Evolutionary conservation across 2,329 filamentous ascomycete genomes (phyloP).

Genomic region (Neofusicoccum sp.): DNA sequence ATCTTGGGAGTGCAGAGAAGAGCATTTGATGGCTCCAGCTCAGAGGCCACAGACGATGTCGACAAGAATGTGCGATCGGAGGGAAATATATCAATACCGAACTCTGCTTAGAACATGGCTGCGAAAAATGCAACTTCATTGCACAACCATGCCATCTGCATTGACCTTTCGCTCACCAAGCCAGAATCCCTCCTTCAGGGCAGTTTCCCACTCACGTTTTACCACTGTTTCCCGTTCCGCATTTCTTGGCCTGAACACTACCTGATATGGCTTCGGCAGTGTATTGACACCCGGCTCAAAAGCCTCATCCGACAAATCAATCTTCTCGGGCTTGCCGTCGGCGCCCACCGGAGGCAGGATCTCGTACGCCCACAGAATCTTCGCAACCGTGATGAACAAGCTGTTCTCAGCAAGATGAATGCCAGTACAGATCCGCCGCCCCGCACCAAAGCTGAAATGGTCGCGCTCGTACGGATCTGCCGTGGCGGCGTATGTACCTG

Average conservation of each 20-base stretch:
- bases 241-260: slow-evolving; percentile 23
- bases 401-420: slow-evolving; percentile 19
- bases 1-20: not conserved
- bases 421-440: not conserved
- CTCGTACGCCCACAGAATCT: slow-evolving; percentile 19
- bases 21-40: too few relatives aligned
- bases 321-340: not conserved
- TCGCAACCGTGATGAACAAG: slow-evolving; percentile 12
- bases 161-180: slow-evolving; percentile 29
- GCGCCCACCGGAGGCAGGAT: slow-evolving; percentile 20
- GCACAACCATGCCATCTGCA: slow-evolving; percentile 26
- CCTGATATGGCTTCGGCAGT: slow-evolving; percentile 23
- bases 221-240: slow-evolving; percentile 15
- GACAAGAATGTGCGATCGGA: too few relatives aligned
- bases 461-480: slow-evolving; percentile 30
- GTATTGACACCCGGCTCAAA: slow-evolving; percentile 27
- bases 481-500: slow-evolving; percentile 32
- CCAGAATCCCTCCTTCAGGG: slow-evolving; percentile 20
- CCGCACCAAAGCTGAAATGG: slow-evolving; percentile 36
- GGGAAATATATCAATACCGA: too few relatives aligned
- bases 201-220: slow-evolving; percentile 23
- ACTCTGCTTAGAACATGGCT: too few relatives aligned
- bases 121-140: not conserved
- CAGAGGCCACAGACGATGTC: too few relatives aligned
- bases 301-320: slow-evolving; percentile 20